A percentile compares a stretch with the other conserved stretches of the same genome.
These are phyloP conservation scores for Lecanicillium sp. DNA, from an alignment of 2,329 filamentous ascomycete species.

Conservation along the genomic window DNA sequence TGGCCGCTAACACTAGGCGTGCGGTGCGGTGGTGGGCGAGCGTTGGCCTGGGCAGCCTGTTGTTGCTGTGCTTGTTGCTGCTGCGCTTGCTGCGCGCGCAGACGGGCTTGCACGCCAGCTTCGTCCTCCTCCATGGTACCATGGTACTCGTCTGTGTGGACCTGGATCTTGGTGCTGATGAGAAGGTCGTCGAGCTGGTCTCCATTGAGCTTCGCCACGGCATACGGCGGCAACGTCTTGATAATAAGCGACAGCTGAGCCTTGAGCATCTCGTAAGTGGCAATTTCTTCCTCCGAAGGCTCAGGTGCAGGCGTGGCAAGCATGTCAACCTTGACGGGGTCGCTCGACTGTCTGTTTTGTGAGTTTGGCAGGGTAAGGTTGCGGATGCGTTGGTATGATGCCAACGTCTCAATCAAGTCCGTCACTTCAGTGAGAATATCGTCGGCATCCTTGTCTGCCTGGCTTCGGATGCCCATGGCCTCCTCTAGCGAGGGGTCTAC, in stretches of 20 bases:
- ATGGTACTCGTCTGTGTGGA: constrained; percentile 66
- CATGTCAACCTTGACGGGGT: constrained; percentile 62
- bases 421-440: constrained; percentile 68
- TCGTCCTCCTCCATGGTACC: constrained; percentile 84
- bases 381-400: constrained; percentile 74
- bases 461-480: constrained; percentile 44
- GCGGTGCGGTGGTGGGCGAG: constrained; percentile 32
- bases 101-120: constrained; percentile 47
- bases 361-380: constrained; percentile 63
- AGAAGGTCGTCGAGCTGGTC: constrained; percentile 78
- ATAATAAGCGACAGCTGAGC: constrained; percentile 69
- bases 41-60: constrained; percentile 14
- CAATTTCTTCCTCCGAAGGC: constrained; percentile 56
- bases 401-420: constrained; percentile 67
- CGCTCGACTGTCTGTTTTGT: constrained; percentile 53
- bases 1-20: constrained; percentile 35
- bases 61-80: constrained; percentile 23
- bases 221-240: constrained; percentile 72
- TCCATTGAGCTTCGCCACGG: constrained; percentile 78
- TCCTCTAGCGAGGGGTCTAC: constrained; percentile 54
- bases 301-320: constrained; percentile 60
- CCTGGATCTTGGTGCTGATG: constrained; percentile 70
- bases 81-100: constrained; percentile 30
- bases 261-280: constrained; percentile 67
- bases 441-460: constrained; percentile 61